These are phyloP conservation scores for Aspergillus fischeri DNA, from an alignment of 2,329 filamentous ascomycete genomes.

Conservation along the genomic window DNA sequence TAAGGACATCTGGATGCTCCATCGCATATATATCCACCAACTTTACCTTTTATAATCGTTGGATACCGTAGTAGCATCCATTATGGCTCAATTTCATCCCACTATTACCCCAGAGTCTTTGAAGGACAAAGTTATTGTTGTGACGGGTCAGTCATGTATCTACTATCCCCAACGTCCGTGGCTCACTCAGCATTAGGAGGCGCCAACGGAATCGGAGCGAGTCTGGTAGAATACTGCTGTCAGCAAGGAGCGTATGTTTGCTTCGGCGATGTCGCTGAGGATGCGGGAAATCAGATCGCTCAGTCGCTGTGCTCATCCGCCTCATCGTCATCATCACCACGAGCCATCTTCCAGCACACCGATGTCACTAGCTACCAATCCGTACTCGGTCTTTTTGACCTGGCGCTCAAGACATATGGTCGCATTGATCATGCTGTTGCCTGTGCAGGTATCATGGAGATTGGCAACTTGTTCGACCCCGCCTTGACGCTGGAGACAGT, in stretches of 20 bases:
- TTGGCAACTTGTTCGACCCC: slow-evolving; percentile 44
- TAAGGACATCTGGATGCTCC: neutral
- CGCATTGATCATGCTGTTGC: slow-evolving; percentile 48
- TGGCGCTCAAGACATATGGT: slow-evolving; percentile 43
- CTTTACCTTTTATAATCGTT: neutral
- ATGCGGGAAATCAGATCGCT: slow-evolving; percentile 23
- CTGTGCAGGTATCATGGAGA: slow-evolving; percentile 46
- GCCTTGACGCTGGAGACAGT: slow-evolving; percentile 43
- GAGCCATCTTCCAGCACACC: slow-evolving; percentile 37
- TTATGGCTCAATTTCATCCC: slow-evolving; percentile 1
- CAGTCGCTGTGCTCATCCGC: slow-evolving; percentile 12
- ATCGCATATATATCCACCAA: neutral
- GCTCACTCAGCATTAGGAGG: slow-evolving; percentile 27
- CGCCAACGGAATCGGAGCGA: slow-evolving; percentile 44
- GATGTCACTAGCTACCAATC: slow-evolving; percentile 47
- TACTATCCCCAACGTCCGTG: neutral
- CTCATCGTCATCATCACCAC: slow-evolving; percentile 17
- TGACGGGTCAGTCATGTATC: neutral
- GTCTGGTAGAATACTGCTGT: slow-evolving; percentile 38
- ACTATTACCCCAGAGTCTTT: neutral
- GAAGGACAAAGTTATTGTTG: neutral
- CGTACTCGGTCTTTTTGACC: slow-evolving; percentile 45
- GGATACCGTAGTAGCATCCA: neutral
- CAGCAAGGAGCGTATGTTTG: slow-evolving; percentile 39
- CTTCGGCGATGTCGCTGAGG: slow-evolving; percentile 42